Evolutionary conservation across 2,329 filamentous ascomycete genomes (phyloP), one percentile per base, ranked within the genome.

Genomic region (Fusarium beomiforme): DNA sequence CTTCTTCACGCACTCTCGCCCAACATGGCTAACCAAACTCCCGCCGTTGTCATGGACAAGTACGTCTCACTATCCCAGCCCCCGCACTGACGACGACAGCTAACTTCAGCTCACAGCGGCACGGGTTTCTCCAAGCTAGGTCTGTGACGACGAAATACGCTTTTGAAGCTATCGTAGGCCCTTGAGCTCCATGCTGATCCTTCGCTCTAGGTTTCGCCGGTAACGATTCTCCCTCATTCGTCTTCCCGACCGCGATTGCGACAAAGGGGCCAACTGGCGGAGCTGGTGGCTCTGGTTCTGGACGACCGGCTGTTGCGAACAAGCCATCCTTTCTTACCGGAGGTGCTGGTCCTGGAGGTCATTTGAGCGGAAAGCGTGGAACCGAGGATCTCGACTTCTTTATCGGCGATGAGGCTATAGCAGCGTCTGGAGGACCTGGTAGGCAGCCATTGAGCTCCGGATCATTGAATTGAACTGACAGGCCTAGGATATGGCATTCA

Each of bases 21-120:
- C 77, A 77, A 65, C 77, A 99, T 99, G 96, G 95, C 96, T 81
- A 92, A 93, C 86, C 95, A 98, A 90, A 98, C 96, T 82, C 96
- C 96, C 79, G 96, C 96, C 93, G 96, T 99, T 98, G 96, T 99
- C 94, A 99, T 99, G 95, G 96, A 99, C 96, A 99, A 99, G 96
- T 98, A 92, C 85, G 94, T 89, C 78, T 69, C 81, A 79, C 73
- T 79, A 71, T 78, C 77, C 79, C 77, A 71, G 65, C 64, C 78
- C 66, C 74, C 74, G 67, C 69, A 68, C 43, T 73, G 64, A 74
- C 69, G 67, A 74, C 62, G 59, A 73, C 60, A 76, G 74, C 75
- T 81, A 79, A 83, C 78, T 59, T 72, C 68, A 75, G 75, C 69
- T 77, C 76, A 78, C 69, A 99, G 96, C 92, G 96, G 96, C 87